A percentile compares a stretch with the other conserved stretches of the same genome.
Evolutionary conservation across 139 green algal genomes (phyloP).

Genomic region (Chlamydomonas applanata): DNA sequence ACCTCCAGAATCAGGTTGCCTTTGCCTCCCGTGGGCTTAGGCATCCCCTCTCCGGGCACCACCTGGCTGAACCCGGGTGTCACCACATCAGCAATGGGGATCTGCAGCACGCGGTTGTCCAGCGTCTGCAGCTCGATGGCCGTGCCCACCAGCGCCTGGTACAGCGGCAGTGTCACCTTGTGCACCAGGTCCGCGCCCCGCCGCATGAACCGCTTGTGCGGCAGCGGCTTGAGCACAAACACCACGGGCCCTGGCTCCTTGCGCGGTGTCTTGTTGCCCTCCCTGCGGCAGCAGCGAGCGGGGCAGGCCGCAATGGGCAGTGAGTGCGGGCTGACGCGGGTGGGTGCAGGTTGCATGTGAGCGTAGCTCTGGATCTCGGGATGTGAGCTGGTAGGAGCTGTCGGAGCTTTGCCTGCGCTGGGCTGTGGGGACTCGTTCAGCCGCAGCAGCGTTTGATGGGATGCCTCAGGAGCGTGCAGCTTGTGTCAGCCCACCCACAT

Average conservation of each 20-base stretch:
- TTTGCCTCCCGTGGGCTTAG: constrained; percentile 23
- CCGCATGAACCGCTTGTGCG: constrained; percentile 59
- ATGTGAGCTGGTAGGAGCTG: background rate
- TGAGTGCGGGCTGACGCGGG: no score
- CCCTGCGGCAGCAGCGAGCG: constrained; percentile 52
- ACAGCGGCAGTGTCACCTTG: constrained; percentile 64
- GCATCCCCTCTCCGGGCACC: constrained; percentile 52
- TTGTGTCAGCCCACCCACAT: no score
- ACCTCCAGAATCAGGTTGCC: constrained; percentile 66
- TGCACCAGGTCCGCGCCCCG: constrained; percentile 62
- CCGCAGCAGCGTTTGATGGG: no score
- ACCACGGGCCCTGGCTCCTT: constrained; percentile 62
- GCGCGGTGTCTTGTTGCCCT: constrained; percentile 63
- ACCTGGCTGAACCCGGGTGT: constrained; percentile 52
- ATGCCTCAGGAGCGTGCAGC: no score
- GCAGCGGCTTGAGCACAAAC: constrained; percentile 57
- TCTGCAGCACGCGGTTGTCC: constrained; percentile 46
- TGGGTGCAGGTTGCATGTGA: no score
- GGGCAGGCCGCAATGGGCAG: background rate
- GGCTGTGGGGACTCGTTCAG: no score
- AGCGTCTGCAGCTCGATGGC: constrained; percentile 61
- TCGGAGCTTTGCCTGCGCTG: no score
- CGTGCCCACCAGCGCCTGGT: constrained; percentile 61
- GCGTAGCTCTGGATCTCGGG: background rate
- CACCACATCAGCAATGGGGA: constrained; percentile 61